Evolutionary conservation across 2,329 filamentous ascomycete genomes (phyloP).

Genomic region (Cryphonectria naterciae): DNA sequence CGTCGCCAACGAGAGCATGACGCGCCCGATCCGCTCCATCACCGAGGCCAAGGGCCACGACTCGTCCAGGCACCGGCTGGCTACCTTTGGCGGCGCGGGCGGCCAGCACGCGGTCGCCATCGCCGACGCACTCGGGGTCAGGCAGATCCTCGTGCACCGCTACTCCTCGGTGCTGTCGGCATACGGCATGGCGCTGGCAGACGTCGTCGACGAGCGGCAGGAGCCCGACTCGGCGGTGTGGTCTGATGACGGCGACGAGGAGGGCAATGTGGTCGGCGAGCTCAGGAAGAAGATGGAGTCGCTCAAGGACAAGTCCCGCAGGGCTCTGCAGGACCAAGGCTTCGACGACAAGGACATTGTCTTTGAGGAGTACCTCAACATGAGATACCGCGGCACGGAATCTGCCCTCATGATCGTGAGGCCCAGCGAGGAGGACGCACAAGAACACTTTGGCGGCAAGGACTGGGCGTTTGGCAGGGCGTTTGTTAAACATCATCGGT

Average conservation of each 20-base stretch:
- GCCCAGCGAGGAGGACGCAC: slow-evolving; percentile 65
- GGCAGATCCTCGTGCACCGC: slow-evolving; percentile 81
- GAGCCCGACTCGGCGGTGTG: slow-evolving; percentile 71
- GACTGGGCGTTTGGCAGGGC: slow-evolving; percentile 84
- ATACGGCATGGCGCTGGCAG: slow-evolving; percentile 90
- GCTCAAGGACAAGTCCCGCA: slow-evolving; percentile 74
- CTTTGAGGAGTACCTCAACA: slow-evolving; percentile 92
- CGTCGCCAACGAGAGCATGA: slow-evolving; percentile 92
- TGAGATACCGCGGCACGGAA: slow-evolving; percentile 89
- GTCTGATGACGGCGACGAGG: slow-evolving; percentile 59
- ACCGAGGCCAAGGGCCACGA: slow-evolving; percentile 93
- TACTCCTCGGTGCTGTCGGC: slow-evolving; percentile 90
- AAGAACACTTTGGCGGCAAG: slow-evolving; percentile 63
- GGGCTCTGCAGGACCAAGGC: slow-evolving; percentile 74
- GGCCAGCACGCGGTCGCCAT: slow-evolving; percentile 94
- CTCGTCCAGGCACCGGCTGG: slow-evolving; percentile 85
- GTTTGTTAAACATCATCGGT: slow-evolving; percentile 84
- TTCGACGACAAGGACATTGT: slow-evolving; percentile 75
- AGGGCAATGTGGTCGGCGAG: slow-evolving; percentile 61
- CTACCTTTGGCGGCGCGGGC: slow-evolving; percentile 89
- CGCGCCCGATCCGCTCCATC: slow-evolving; percentile 83
- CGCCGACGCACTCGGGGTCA: slow-evolving; percentile 80
- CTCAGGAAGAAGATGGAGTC: slow-evolving; percentile 76
- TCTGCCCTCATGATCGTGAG: slow-evolving; percentile 89
- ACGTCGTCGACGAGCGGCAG: slow-evolving; percentile 90